phyloP scores from a whole-genome alignment of 2,329 filamentous ascomycete genomes.

The Fusarium poae region DNA sequence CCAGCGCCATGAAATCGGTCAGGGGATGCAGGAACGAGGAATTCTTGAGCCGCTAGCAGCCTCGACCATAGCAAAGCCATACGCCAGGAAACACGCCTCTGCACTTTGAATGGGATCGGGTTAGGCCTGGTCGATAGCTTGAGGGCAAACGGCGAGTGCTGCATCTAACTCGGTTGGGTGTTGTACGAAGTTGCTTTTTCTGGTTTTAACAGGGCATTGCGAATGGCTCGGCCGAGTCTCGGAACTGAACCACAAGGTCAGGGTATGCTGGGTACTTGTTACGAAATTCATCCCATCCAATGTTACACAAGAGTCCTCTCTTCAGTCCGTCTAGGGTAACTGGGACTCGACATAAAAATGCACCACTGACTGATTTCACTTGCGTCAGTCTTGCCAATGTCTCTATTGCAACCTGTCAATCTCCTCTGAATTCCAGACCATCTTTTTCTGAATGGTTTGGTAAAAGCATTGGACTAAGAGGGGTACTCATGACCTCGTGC shows the following conservation, averaged over 20 bases:
- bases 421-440: background rate
- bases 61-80: background rate
- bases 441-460: background rate
- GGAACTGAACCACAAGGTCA: background rate
- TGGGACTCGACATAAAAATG: background rate
- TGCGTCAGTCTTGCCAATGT: background rate
- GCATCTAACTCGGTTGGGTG: constrained; percentile 19
- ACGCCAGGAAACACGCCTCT: background rate
- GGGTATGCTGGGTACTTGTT: background rate
- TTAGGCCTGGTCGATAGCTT: background rate
- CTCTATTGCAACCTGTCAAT: background rate
- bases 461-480: background rate
- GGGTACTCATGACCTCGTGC: background rate
- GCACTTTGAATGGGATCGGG: background rate
- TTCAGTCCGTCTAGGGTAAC: background rate
- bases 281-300: background rate
- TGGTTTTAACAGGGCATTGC: background rate
- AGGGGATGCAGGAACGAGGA: constrained; percentile 42
- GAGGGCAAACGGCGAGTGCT: constrained; percentile 9
- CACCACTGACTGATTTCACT: background rate
- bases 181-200: constrained; percentile 10
- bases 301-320: background rate
- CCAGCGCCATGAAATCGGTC: constrained; percentile 14
- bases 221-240: constrained; percentile 24
- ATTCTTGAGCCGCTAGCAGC: constrained; percentile 17